Evolutionary conservation across 2,329 filamentous ascomycete genomes (phyloP).

Genomic region (Penicillium nordicum): DNA sequence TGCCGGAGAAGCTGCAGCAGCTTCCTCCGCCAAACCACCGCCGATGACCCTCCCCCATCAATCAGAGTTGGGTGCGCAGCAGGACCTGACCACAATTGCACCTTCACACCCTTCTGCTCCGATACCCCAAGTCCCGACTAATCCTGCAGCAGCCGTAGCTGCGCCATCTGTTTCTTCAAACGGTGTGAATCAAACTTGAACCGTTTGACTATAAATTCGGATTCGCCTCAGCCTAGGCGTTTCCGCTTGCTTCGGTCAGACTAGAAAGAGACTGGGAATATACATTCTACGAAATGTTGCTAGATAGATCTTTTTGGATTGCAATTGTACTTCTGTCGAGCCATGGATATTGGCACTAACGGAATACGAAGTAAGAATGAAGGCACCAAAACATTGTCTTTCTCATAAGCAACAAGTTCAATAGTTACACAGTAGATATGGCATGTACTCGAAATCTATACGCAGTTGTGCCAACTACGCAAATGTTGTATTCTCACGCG

Average conservation of each 20-base stretch:
- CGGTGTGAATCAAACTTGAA: conserved; percentile 4
- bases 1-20: conserved; percentile 1
- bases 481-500: neutral
- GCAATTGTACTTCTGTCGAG: neutral
- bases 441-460: neutral
- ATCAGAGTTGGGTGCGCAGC: neutral
- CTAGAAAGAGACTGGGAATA: neutral
- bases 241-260: neutral
- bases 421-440: neutral
- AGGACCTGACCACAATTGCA: neutral
- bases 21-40: neutral
- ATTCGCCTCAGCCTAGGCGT: neutral
- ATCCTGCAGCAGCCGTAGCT: conserved; percentile 3
- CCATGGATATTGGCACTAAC: neutral
- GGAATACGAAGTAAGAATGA: neutral
- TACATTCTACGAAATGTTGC: neutral
- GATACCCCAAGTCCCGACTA: neutral
- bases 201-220: neutral
- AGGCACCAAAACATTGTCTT: neutral
- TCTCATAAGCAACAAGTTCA: neutral
- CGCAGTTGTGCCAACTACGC: neutral
- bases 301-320: neutral
- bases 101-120: neutral
- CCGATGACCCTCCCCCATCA: neutral
- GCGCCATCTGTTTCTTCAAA: conserved; percentile 6